Evolutionary conservation across 176 grass and related monocot genomes (phyloP).

Genomic region (Olyra latifolia): DNA sequence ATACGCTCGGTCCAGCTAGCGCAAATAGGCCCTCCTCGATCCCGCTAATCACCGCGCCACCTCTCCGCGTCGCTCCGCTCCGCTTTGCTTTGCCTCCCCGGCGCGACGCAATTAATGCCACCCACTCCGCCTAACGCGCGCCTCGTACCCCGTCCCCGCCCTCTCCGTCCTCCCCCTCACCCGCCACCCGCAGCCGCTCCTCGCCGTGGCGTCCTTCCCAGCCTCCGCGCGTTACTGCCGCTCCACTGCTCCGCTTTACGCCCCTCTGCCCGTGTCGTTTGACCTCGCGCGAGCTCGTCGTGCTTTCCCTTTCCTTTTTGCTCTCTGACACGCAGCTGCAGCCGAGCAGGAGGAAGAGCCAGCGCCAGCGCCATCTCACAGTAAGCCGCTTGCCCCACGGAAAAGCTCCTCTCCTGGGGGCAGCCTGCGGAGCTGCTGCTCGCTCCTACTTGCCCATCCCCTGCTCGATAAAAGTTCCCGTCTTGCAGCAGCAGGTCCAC

Average conservation of each 20-base stretch:
- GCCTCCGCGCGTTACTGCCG: neutral
- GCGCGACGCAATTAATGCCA: constrained; percentile 39
- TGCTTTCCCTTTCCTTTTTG: neutral
- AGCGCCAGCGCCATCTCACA: neutral
- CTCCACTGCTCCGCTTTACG: neutral
- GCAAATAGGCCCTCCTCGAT: neutral
- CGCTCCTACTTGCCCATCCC: neutral
- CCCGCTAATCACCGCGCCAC: neutral
- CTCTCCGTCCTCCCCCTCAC: neutral
- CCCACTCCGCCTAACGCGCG: neutral
- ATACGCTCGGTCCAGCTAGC: neutral
- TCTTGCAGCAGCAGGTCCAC: neutral
- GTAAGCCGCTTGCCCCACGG: neutral
- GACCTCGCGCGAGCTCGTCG: neutral
- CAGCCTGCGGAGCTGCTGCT: neutral
- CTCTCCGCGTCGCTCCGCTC: neutral
- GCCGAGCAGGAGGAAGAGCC: constrained; percentile 15
- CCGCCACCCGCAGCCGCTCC: neutral
- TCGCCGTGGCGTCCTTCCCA: neutral
- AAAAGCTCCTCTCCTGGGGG: neutral
- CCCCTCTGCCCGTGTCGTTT: neutral
- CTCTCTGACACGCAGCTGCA: constrained; percentile 23
- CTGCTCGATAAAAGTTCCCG: constrained; percentile 22
- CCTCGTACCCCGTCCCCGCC: constrained; percentile 1
- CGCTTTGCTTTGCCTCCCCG: neutral